phyloP scores from a whole-genome alignment of 1,284 basidiomycete species.

The Rugosomyces carneus region DNA sequence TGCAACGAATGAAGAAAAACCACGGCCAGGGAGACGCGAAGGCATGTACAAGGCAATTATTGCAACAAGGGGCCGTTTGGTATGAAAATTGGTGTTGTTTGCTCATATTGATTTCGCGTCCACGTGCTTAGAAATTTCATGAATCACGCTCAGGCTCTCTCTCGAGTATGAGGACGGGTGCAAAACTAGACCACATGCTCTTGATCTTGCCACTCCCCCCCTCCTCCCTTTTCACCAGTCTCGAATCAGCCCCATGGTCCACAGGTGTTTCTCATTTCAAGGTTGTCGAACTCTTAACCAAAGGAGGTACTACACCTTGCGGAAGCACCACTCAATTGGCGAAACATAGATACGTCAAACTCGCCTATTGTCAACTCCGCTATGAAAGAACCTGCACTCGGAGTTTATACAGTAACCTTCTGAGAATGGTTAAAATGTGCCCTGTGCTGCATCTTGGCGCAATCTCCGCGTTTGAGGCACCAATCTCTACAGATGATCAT shows the following conservation, averaged over 20 bases:
- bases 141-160: neutral
- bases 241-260: neutral
- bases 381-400: slow-evolving; percentile 3
- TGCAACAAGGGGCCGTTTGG: neutral
- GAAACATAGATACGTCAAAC: slow-evolving; percentile 3
- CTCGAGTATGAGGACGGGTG: neutral
- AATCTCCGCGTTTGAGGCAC: slow-evolving; percentile 3
- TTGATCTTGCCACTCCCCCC: neutral
- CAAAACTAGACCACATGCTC: neutral
- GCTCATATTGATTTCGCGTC: slow-evolving; percentile 19
- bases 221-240: no score
- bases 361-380: neutral
- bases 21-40: slow-evolving; percentile 42
- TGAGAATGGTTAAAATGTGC: neutral
- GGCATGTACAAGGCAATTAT: slow-evolving; percentile 24
- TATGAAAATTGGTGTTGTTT: slow-evolving; percentile 28
- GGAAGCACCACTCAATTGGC: neutral
- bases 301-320: slow-evolving; percentile 2
- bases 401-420: slow-evolving; percentile 1
- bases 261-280: slow-evolving; percentile 1
- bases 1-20: slow-evolving; percentile 52
- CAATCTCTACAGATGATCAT: neutral
- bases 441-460: slow-evolving; percentile 3
- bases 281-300: slow-evolving; percentile 3
- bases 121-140: slow-evolving; percentile 10